phyloP scores from a whole-genome alignment of 495 filamentous ascomycete species.

The Neurospora discreta region DNA sequence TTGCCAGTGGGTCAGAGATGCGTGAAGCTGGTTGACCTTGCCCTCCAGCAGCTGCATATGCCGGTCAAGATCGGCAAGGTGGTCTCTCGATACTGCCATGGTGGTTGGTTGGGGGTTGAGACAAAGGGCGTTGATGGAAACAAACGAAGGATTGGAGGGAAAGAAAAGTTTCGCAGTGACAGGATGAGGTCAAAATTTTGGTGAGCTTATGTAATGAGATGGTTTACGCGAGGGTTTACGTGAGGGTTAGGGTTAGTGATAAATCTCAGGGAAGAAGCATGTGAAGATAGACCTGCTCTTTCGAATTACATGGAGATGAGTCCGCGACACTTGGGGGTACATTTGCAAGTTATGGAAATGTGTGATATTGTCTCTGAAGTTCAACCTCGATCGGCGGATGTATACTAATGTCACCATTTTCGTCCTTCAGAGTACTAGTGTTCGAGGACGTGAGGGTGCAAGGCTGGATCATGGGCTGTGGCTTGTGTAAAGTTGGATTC shows the following conservation, averaged over 20 bases:
- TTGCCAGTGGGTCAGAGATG: constrained; percentile 77
- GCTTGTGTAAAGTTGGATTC: too few species aligned
- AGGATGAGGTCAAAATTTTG: neutral
- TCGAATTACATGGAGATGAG: neutral
- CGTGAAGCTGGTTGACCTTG: constrained; percentile 60
- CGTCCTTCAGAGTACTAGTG: too few species aligned
- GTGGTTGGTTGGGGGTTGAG: neutral
- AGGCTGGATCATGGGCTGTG: too few species aligned
- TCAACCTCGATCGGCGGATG: too few species aligned
- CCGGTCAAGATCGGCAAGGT: constrained; percentile 52
- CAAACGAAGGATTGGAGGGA: neutral
- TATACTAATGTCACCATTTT: too few species aligned
- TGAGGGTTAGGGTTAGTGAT: neutral
- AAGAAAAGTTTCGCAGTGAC: neutral
- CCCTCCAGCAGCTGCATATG: constrained; percentile 65
- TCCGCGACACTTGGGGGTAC: neutral
- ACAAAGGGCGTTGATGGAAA: neutral
- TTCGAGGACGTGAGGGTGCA: too few species aligned
- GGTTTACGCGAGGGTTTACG: neutral
- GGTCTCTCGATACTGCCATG: constrained; percentile 30
- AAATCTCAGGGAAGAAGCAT: neutral
- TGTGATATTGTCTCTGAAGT: too few species aligned
- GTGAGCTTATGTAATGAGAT: neutral
- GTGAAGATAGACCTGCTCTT: neutral
- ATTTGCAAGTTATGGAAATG: too few species aligned